These are phyloP conservation scores for Pyrenophora seminiperda DNA, from an alignment of 2,329 filamentous ascomycete species.

Conservation along the genomic window DNA sequence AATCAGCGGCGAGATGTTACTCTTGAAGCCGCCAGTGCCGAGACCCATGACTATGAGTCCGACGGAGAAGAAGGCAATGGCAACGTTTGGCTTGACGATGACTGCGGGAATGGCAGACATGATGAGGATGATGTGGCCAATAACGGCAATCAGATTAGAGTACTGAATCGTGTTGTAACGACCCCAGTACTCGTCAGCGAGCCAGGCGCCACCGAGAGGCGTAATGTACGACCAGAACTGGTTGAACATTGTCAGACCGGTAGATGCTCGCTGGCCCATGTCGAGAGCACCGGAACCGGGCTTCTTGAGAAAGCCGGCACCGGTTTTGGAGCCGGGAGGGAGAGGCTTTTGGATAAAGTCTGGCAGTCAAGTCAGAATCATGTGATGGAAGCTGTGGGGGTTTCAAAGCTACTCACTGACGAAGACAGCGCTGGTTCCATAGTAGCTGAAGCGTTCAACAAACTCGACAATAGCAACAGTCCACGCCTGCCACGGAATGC, in stretches of 20 bases:
- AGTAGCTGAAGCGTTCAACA: slow-evolving; percentile 46
- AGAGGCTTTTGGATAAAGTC: slow-evolving; percentile 48
- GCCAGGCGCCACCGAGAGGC: slow-evolving; percentile 62
- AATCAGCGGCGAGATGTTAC: slow-evolving; percentile 62
- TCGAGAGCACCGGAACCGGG: slow-evolving; percentile 56
- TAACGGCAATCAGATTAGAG: slow-evolving; percentile 63
- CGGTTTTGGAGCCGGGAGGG: slow-evolving; percentile 41
- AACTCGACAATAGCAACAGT: slow-evolving; percentile 46
- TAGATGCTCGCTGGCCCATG: slow-evolving; percentile 60
- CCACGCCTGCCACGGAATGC: slow-evolving; percentile 45
- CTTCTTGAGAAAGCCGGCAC: slow-evolving; percentile 42
- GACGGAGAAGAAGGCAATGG: slow-evolving; percentile 60
- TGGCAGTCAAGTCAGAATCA: slow-evolving; percentile 20
- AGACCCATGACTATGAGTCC: slow-evolving; percentile 67
- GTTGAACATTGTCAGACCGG: slow-evolving; percentile 59
- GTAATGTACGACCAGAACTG: slow-evolving; percentile 63
- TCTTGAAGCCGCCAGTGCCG: slow-evolving; percentile 72
- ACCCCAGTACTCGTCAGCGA: slow-evolving; percentile 65
- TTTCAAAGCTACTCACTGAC: slow-evolving; percentile 19
- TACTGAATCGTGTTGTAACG: slow-evolving; percentile 64
- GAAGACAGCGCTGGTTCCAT: slow-evolving; percentile 45
- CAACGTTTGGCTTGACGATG: slow-evolving; percentile 55
- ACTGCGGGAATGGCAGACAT: slow-evolving; percentile 60
- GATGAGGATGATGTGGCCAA: slow-evolving; percentile 61
- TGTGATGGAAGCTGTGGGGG: neutral